phyloP scores from a whole-genome alignment of 2,329 filamentous ascomycete species.

The Penicillium vulpinum region DNA sequence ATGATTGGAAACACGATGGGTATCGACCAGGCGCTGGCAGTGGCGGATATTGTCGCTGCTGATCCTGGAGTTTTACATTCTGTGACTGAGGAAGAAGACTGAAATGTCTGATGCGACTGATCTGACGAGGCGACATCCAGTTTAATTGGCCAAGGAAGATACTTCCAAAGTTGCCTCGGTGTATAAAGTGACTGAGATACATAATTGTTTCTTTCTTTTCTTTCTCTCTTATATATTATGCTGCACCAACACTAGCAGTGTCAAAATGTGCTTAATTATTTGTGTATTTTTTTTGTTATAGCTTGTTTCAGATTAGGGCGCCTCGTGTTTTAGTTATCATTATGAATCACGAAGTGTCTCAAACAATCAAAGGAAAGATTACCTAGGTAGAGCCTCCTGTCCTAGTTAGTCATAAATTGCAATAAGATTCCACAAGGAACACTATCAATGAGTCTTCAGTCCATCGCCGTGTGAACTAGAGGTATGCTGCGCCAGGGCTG shows the following conservation, averaged over 20 bases:
- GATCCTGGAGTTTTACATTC: conserved; percentile 29
- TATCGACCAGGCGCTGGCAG: conserved; percentile 40
- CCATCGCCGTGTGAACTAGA: background rate
- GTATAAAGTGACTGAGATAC: background rate
- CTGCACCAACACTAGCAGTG: background rate
- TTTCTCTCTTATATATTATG: background rate
- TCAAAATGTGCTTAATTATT: background rate
- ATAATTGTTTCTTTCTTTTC: background rate
- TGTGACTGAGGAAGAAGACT: conserved; percentile 21
- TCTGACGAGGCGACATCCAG: background rate
- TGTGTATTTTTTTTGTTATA: background rate
- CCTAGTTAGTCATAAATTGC: background rate
- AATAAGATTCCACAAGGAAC: background rate
- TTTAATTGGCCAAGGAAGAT: conserved; percentile 3
- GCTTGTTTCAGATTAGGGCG: background rate
- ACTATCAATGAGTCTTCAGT: background rate
- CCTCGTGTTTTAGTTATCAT: background rate
- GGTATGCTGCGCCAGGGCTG: background rate
- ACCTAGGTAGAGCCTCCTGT: background rate
- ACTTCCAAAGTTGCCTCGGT: background rate
- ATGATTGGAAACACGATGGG: conserved; percentile 39
- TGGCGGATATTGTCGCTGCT: conserved; percentile 35
- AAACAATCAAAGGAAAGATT: background rate
- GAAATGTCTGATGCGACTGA: conserved; percentile 1
- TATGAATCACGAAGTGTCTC: background rate